These are phyloP conservation scores for Acephala macrosclerotiorum DNA, from an alignment of 2,329 filamentous ascomycete species.

Conservation along the genomic window DNA sequence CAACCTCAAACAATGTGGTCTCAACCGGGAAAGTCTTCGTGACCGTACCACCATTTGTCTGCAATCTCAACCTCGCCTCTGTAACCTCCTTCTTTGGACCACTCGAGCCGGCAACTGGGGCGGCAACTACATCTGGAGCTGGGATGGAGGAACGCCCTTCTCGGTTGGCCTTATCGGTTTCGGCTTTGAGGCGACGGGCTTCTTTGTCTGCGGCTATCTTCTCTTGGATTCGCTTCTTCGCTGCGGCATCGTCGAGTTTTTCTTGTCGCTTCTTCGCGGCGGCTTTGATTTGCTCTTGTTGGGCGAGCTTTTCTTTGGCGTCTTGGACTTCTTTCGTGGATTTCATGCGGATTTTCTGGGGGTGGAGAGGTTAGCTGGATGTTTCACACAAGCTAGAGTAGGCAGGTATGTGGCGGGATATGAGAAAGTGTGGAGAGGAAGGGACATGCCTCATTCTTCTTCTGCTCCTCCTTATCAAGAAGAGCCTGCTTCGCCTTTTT, in stretches of 20 bases:
- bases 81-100: constrained; percentile 60
- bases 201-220: constrained; percentile 96
- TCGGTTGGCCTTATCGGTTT: constrained; percentile 84
- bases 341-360: constrained; percentile 77
- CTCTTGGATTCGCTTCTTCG: constrained; percentile 87
- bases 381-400: background rate
- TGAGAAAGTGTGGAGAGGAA: constrained; percentile 17
- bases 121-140: constrained; percentile 34
- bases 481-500: constrained; percentile 75
- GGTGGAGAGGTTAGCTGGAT: constrained; percentile 4
- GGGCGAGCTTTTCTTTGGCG: constrained; percentile 84
- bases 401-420: background rate
- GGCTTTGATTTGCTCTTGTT: constrained; percentile 92
- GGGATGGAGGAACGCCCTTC: constrained; percentile 69
- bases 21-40: constrained; percentile 89
- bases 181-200: constrained; percentile 84
- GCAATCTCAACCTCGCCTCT: constrained; percentile 82
- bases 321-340: constrained; percentile 89
- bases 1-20: constrained; percentile 92
- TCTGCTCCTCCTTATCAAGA: constrained; percentile 81
- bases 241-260: constrained; percentile 84
- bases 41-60: constrained; percentile 77
- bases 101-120: constrained; percentile 44
- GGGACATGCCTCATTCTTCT: constrained; percentile 77
- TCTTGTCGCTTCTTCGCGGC: constrained; percentile 86